Percentiles rank a stretch among this genome's conserved stretches.
Evolutionary conservation across 2,329 filamentous ascomycete genomes (phyloP).

Genomic region (Ustilaginoidea virens): DNA sequence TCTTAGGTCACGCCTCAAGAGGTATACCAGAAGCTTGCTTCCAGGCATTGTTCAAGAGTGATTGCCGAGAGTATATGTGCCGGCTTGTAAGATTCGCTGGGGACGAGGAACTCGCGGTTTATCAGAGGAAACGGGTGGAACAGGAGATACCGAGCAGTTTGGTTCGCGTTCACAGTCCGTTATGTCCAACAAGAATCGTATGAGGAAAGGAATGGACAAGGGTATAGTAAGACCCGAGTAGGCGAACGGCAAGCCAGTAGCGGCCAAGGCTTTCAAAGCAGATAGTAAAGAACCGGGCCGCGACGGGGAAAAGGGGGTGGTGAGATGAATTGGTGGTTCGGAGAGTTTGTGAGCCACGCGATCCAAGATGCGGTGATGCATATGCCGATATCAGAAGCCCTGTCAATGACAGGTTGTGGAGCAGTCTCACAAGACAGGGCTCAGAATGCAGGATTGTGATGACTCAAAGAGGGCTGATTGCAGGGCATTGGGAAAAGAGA

Average conservation of each 20-base stretch:
- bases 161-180: too few species aligned
- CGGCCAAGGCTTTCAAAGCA: too few species aligned
- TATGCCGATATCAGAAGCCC: not conserved
- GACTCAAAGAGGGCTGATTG: not conserved
- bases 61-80: not conserved
- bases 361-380: conserved; percentile 2
- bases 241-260: too few species aligned
- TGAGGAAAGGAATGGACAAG: too few species aligned
- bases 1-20: conserved; percentile 59
- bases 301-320: not conserved
- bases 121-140: too few species aligned
- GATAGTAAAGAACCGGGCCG: too few species aligned
- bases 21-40: conserved; percentile 47
- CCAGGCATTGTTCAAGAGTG: conserved; percentile 13
- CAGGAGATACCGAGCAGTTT: too few species aligned
- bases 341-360: not conserved
- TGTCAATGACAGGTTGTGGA: conserved; percentile 2
- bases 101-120: too few species aligned
- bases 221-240: too few species aligned
- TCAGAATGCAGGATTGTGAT: not conserved
- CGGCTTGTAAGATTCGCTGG: too few species aligned
- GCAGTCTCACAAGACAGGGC: not conserved
- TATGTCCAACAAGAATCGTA: too few species aligned
- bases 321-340: not conserved
- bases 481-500: not conserved